A percentile compares a stretch with the other conserved stretches of the same genome.
These are phyloP conservation scores for Pestalotiopsis sp. DNA, from an alignment of 2,329 filamentous ascomycete genomes.

Conservation along the genomic window DNA sequence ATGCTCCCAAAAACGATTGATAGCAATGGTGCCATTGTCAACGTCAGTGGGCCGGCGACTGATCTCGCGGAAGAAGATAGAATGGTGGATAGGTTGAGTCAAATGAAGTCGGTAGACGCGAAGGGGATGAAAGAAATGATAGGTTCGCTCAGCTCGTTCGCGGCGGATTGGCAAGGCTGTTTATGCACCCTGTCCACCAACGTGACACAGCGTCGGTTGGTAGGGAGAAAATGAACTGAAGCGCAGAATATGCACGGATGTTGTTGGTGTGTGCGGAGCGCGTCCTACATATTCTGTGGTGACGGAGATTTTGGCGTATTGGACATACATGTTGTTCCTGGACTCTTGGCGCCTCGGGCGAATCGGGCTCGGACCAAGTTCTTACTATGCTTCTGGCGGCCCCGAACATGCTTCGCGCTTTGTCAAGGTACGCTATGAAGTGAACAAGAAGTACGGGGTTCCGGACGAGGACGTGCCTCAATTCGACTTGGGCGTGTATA, in stretches of 20 bases:
- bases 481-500: constrained; percentile 7
- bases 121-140: not conserved
- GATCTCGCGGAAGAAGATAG: not conserved
- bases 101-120: not conserved
- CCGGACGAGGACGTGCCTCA: not conserved
- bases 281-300: not conserved
- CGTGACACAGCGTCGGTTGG: not conserved
- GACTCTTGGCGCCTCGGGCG: no score
- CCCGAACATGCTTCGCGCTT: not conserved
- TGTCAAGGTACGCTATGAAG: not conserved
- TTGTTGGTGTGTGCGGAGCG: constrained; percentile 14
- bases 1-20: not conserved
- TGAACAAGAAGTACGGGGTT: not conserved
- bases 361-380: no score
- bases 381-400: not conserved
- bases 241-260: not conserved
- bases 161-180: not conserved
- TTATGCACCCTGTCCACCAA: not conserved
- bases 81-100: not conserved
- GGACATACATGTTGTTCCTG: no score
- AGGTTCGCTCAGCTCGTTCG: not conserved
- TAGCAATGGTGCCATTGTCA: not conserved
- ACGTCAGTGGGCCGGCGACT: not conserved
- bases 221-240: not conserved
- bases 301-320: no score